Percentiles rank a stretch among this genome's conserved stretches.
Conservation (phyloP, 106 monocot genomes). For the Gastrodia elata region DNA sequence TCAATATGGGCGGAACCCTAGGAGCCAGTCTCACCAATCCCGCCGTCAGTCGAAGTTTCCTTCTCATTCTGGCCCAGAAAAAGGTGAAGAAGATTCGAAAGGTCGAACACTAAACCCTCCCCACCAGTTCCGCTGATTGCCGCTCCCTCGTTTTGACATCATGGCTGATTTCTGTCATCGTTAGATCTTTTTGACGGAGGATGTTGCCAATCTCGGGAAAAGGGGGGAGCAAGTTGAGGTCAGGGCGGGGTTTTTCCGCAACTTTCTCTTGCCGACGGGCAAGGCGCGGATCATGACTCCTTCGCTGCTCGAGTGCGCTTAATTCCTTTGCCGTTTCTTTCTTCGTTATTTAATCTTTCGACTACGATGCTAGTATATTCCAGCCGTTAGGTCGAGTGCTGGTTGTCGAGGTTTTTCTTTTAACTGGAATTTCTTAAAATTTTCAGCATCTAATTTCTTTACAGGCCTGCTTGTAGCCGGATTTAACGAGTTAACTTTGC, state of each 20-base stretch:
- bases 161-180: not conserved
- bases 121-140: too few relatives aligned
- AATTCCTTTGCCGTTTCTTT: not conserved
- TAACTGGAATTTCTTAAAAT: too few relatives aligned
- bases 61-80: conserved; percentile 57
- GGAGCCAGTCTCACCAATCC: not conserved
- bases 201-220: conserved; percentile 68
- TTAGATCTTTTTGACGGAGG: conserved; percentile 87
- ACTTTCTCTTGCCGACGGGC: conserved; percentile 71
- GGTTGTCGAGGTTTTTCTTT: too few relatives aligned
- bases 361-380: not conserved
- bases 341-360: not conserved
- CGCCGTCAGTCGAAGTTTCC: not conserved
- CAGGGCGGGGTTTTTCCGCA: conserved; percentile 82
- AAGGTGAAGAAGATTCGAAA: conserved; percentile 68
- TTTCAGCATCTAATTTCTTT: too few relatives aligned
- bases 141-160: not conserved
- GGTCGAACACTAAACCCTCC: conserved; percentile 6
- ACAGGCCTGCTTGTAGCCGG: too few relatives aligned
- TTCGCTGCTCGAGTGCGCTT: conserved; percentile 67
- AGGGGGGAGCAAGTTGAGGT: conserved; percentile 75
- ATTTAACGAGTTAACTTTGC: too few relatives aligned
- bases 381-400: not conserved
- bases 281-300: conserved; percentile 79
- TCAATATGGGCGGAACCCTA: not conserved